Conservation (phyloP, 148 eudicot genomes). For the Suaeda aralocaspica region DNA sequence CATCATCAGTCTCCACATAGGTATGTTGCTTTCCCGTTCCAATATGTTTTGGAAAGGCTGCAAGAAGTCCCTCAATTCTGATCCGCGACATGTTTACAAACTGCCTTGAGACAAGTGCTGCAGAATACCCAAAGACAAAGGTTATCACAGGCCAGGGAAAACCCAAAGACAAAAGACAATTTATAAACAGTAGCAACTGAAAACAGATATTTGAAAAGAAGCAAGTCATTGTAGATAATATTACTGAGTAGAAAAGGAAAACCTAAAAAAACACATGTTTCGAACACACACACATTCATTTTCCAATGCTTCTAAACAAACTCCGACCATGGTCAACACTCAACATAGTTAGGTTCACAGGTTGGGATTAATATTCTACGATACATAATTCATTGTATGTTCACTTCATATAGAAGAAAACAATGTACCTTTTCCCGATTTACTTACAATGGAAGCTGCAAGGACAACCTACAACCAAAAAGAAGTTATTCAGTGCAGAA, state of each 20-base stretch:
- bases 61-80: constrained; percentile 87
- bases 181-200: too few species aligned
- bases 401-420: too few species aligned
- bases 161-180: too few species aligned
- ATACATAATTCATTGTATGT: too few species aligned
- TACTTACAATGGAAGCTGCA: constrained; percentile 42
- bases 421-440: constrained; percentile 44
- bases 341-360: not conserved
- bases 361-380: too few species aligned
- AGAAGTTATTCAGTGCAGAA: too few species aligned
- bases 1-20: constrained; percentile 94
- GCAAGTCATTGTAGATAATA: too few species aligned
- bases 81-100: constrained; percentile 92
- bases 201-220: too few species aligned
- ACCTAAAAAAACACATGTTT: too few species aligned
- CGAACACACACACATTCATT: too few species aligned
- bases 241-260: too few species aligned
- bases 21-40: constrained; percentile 99
- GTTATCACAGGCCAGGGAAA: too few species aligned
- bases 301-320: not conserved
- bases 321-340: not conserved
- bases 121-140: not conserved
- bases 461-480: constrained; percentile 57
- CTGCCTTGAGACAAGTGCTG: constrained; percentile 97
- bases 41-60: constrained; percentile 92